Base-by-base conservation (phyloP, 2,329 filamentous ascomycete genomes). In the Trichophaea hybrida region DNA sequence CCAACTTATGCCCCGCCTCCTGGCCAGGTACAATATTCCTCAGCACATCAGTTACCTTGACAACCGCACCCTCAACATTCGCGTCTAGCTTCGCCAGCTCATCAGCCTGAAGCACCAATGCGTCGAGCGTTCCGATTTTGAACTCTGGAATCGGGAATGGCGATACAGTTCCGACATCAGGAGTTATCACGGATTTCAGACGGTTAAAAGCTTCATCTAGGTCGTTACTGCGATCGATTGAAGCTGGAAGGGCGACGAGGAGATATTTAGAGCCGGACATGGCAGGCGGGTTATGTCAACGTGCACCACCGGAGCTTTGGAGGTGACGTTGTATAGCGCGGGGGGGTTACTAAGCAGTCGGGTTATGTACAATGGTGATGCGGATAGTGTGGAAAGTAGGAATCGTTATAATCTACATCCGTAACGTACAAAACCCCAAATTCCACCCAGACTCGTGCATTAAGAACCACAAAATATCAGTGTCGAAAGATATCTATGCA, bases 111-210 rank as follows among this genome's bases (percentile, higher is more conserved):
- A 95, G 88, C 49, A 98, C 89, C 60, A 98, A 78, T 43, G 86
- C 88, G 75, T 98, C 93, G 40, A 98, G 79, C 0, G 93, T 96
- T 60, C 93, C 93, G 72, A 98, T 94, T 77, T 97, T 98, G 80
- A 98, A 96, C 66, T 89, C 85, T 17, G 93, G 93, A 64, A 97
- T 85, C 59, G 80, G 76, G 71, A 97, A 96, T 56, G 80, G 35
- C 34, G 52, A 24, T 15, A 53, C 12, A 2, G 33, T 31, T 71
- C 86, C 88, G 72, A 86, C 83, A 68, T 94, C 87, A 59, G 80
- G 75, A 54, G 81, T 77, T 58, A 95, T 78, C 46, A 84, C 88
- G 59, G 83, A 75, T 67, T 83, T 81, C 63, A 98, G 43, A 8
- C 12, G 33, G 12, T 24, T 15, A 66, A 96, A 77, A 65, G 91